Percentiles rank a stretch among this genome's conserved stretches.
Conservation (phyloP, 139 green algal genomes). For the Nannochloris sp. region DNA sequence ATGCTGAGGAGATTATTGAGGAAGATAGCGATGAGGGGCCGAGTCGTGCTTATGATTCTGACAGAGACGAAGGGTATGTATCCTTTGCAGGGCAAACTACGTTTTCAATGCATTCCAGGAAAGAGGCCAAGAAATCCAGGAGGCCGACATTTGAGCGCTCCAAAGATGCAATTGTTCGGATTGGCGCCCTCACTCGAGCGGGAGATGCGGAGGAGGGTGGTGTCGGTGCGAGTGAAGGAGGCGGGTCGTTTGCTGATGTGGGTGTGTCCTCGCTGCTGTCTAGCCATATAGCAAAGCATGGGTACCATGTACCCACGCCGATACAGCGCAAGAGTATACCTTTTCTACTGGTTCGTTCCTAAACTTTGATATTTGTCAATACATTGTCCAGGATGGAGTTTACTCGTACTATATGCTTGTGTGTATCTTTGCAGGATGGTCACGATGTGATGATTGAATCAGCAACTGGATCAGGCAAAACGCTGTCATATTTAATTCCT, state of each 20-base stretch:
- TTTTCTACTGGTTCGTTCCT: conserved; percentile 28
- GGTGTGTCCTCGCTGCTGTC: conserved; percentile 9
- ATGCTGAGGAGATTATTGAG: not conserved
- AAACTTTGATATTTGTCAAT: not conserved
- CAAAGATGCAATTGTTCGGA: not conserved
- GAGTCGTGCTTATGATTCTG: not conserved
- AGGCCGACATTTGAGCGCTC: not conserved
- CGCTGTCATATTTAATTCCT: conserved; percentile 81
- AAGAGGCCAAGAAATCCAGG: not conserved
- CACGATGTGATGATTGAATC: conserved; percentile 61
- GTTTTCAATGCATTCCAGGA: not conserved
- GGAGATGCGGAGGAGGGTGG: not conserved
- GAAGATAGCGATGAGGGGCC: conserved; percentile 2
- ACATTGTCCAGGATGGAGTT: not conserved
- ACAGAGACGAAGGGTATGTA: not conserved
- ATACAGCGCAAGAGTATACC: conserved; percentile 51
- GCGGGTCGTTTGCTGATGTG: conserved; percentile 15
- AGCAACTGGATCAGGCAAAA: conserved; percentile 83
- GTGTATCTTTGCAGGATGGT: conserved; percentile 32
- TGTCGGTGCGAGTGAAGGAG: not conserved
- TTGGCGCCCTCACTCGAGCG: not conserved
- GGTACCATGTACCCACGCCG: conserved; percentile 51
- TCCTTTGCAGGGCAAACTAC: not conserved
- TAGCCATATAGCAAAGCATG: conserved; percentile 13
- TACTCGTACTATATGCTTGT: not conserved